Base-by-base conservation (phyloP, 192 early-diverging fungal species). In the Umbelopsis ramanniana region DNA sequence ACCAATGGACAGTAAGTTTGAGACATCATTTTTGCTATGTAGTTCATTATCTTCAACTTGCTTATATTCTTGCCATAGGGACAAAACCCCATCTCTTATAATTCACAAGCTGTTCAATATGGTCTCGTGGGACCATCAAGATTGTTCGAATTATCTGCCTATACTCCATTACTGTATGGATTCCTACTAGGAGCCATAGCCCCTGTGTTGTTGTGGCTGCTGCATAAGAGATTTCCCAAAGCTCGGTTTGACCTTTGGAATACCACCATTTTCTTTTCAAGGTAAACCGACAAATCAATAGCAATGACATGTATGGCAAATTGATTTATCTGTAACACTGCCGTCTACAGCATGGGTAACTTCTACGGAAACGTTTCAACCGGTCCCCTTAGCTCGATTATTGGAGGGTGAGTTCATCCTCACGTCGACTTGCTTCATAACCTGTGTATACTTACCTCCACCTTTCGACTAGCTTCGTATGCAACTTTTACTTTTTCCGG, bases 341-440 rank as follows among this genome's bases (percentile, higher is more conserved):
- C 15, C 33, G 12, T 6, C 35, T 63, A 7, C 26, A 74, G 68
- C 67, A 81, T 81, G 79, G 75, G 74, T 63, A 77, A 72, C 70
- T 81, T 81, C 60, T 81, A 81, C 38, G 79, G 79, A 74, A 77
- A 81, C 46, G 70, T 81, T 14, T 81, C 79, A 10, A 81, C 79
- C n/a, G 79, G 79, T 11, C 79, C 79, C 2, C 52, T 81, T 43
- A 77, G 75, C 22, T 76, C 79, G 2, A 46, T 81, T 37, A 81
- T 81, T 29, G 79, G 79, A 69, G 79, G 57, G 57, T 63, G 17
- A 37, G 57, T 5, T 14, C 2, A 12, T 17, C 0, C 22, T 10
- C 1, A 26, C 4, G 22, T 14, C 26, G 53, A 26, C 23, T 24
- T 26, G 2, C 22, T 8, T 24, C n/a, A 52, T n/a, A 52, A 19